These are phyloP conservation scores for Polytolypa hystricis DNA, from an alignment of 2,329 filamentous ascomycete species.

Conservation along the genomic window DNA sequence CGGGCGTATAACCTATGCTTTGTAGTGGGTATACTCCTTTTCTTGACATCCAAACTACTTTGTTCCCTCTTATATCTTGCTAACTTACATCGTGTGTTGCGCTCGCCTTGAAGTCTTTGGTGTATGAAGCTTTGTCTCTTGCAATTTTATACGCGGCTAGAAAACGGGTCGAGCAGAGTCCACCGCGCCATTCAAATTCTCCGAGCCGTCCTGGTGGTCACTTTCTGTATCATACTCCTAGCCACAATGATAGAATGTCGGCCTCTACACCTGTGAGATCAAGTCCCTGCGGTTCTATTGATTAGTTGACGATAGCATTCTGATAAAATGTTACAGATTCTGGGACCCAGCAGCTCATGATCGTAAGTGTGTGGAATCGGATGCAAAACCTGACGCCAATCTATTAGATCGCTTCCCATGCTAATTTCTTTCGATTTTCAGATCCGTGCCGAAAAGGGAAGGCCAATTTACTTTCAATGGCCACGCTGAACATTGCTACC, in stretches of 20 bases:
- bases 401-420: too few relatives aligned
- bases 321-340: too few relatives aligned
- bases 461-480: slow-evolving; percentile 11
- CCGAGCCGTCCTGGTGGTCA: slow-evolving; percentile 7
- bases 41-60: too few relatives aligned
- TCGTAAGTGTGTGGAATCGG: too few relatives aligned
- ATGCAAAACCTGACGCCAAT: too few relatives aligned
- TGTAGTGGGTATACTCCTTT: slow-evolving; percentile 7
- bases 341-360: too few relatives aligned
- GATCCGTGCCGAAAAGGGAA: slow-evolving; percentile 10
- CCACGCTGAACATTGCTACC: slow-evolving; percentile 11
- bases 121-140: slow-evolving; percentile 13
- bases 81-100: too few relatives aligned
- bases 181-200: slow-evolving; percentile 10
- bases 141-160: slow-evolving; percentile 11
- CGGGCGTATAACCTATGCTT: slow-evolving; percentile 11
- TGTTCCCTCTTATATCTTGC: too few relatives aligned
- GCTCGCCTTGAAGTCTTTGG: slow-evolving; percentile 11
- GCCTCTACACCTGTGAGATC: too few relatives aligned
- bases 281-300: too few relatives aligned
- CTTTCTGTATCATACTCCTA: slow-evolving; percentile 8
- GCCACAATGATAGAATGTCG: slow-evolving; percentile 13
- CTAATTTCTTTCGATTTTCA: slow-evolving; percentile 1
- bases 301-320: too few relatives aligned
- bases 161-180: slow-evolving; percentile 12